Percentiles rank a stretch among this genome's conserved stretches.
phyloP scores from a whole-genome alignment of 495 filamentous ascomycete genomes.

The Podospora appendiculata region DNA sequence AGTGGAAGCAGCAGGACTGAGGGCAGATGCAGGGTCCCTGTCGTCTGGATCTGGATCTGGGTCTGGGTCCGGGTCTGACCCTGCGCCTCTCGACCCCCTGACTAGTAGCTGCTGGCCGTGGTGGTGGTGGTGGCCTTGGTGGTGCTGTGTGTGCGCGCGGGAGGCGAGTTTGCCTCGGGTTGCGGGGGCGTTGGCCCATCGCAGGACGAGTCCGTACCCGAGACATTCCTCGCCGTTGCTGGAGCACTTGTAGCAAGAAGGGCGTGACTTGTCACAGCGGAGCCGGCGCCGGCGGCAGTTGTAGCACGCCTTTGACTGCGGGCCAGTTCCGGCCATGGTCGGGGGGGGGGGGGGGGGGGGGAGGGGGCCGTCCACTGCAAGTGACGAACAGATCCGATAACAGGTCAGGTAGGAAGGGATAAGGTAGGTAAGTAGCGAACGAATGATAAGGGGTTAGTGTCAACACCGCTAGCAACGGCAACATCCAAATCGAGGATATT shows the following conservation, averaged over 20 bases:
- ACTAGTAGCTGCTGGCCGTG: not conserved
- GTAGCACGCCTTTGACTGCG: constrained; percentile 20
- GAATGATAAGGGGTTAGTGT: too few relatives aligned
- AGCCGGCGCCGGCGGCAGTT: constrained; percentile 43
- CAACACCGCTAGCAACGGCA: too few relatives aligned
- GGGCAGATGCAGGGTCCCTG: too few relatives aligned
- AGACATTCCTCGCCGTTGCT: constrained; percentile 39
- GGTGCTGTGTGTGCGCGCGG: too few relatives aligned
- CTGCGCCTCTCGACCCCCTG: not conserved
- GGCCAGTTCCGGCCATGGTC: too few relatives aligned
- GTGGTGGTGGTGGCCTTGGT: not conserved
- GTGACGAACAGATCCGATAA: not conserved
- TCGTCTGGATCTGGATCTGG: too few relatives aligned
- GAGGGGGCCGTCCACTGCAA: too few relatives aligned
- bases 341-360: too few relatives aligned
- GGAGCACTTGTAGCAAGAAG: constrained; percentile 42
- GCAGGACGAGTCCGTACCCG: constrained; percentile 32
- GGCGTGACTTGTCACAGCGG: constrained; percentile 45
- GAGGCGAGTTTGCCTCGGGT: constrained; percentile 31
- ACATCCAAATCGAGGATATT: too few relatives aligned
- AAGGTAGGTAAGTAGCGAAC: too few relatives aligned
- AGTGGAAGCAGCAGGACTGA: not conserved
- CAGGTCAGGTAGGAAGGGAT: too few relatives aligned
- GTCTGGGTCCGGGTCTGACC: too few relatives aligned
- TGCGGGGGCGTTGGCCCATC: constrained; percentile 33